Evolutionary conservation across 768 basidiomycete genomes (phyloP).

Genomic region (Panaeolus cyanescens): DNA sequence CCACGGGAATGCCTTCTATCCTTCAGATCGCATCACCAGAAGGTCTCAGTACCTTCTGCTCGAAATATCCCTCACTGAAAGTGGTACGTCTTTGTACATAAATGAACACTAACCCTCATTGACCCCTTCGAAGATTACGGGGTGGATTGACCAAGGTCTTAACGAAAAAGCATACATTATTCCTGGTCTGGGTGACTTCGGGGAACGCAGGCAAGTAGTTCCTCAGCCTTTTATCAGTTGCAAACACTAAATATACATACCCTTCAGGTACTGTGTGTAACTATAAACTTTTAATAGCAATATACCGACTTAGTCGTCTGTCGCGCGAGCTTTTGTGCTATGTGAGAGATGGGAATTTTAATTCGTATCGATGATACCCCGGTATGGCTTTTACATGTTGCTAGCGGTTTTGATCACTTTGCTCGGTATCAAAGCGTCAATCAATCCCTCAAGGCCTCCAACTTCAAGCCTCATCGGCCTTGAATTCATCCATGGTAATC

Average conservation of each 20-base stretch:
- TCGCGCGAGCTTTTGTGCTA: neutral
- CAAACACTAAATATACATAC: neutral
- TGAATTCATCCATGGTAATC: conserved; percentile 26
- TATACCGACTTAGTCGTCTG: neutral
- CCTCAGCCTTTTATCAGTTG: neutral
- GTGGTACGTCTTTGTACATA: conserved; percentile 54
- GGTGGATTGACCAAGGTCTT: conserved; percentile 93
- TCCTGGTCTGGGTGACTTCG: conserved; percentile 97
- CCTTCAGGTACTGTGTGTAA: neutral
- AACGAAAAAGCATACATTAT: conserved; percentile 92
- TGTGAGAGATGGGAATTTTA: neutral
- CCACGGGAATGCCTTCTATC: conserved; percentile 4
- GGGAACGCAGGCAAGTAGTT: conserved; percentile 71
- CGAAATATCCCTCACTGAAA: conserved; percentile 71
- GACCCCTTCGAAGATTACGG: conserved; percentile 67
- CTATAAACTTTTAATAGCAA: neutral
- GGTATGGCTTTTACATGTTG: too few relatives aligned
- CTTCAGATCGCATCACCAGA: conserved; percentile 87
- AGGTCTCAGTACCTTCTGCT: conserved; percentile 81
- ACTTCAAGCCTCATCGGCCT: neutral
- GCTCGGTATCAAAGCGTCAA: too few relatives aligned
- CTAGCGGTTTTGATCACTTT: too few relatives aligned
- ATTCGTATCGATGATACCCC: neutral
- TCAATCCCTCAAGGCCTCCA: neutral
- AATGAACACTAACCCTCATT: neutral